Evolutionary conservation across 306 rosid genomes (phyloP).

Genomic region (Fagus sylvatica): DNA sequence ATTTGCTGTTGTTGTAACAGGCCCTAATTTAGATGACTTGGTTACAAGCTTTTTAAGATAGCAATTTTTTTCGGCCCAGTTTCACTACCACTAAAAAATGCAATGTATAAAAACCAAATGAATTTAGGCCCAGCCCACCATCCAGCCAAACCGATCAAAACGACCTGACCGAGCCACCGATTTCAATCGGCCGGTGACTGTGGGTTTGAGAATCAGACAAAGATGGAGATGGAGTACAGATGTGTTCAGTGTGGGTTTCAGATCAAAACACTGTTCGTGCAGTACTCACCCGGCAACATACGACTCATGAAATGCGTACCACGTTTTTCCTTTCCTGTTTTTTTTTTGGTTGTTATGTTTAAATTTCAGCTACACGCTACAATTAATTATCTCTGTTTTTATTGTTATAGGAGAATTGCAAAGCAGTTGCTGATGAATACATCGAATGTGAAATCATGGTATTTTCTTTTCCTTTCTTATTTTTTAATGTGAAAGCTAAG

Average conservation of each 20-base stretch:
- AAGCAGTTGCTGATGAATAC: constrained; percentile 76
- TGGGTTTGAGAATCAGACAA: background rate
- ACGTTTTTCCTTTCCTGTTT: constrained; percentile 7
- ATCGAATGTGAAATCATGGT: constrained; percentile 87
- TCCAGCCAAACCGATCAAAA: no score
- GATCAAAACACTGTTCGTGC: constrained; percentile 62
- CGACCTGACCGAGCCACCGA: no score
- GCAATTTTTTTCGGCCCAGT: no score
- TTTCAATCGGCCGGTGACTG: background rate
- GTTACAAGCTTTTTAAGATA: no score
- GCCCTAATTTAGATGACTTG: no score
- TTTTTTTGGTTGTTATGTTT: background rate
- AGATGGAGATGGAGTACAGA: constrained; percentile 46
- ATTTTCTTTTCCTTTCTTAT: constrained; percentile 3
- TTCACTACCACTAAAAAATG: no score
- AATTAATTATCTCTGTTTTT: constrained; percentile 2
- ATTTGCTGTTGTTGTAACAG: background rate
- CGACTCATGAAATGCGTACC: constrained; percentile 90
- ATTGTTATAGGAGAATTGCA: constrained; percentile 65
- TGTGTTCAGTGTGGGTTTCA: constrained; percentile 72
- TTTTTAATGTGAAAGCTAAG: constrained; percentile 9
- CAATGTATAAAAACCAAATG: no score
- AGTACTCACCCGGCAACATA: constrained; percentile 88
- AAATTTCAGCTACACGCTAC: background rate
- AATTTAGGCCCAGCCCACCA: no score